Evolutionary conservation across 352 stramenopile genomes (phyloP), one percentile per base, ranked within the genome.

Genomic region (Thraustotheca clavata): DNA sequence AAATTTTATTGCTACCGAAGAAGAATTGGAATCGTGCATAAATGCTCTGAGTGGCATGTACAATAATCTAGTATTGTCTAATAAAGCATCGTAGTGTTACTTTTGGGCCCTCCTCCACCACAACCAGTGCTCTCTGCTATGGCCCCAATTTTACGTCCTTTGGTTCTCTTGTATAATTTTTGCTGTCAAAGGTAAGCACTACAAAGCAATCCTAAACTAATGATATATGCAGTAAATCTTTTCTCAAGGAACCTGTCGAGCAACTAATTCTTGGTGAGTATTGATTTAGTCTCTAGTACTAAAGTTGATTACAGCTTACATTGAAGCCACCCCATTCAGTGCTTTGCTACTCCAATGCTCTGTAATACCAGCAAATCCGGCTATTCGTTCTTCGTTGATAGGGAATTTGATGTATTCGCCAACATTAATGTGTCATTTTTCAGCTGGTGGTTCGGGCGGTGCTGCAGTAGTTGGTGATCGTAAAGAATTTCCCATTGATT

Each of bases 81-180:
- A 18, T 60, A 5, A 7, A 2, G 9, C 11, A 18, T 12, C 33
- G 4, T 62, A 65, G 57, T 89, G 18, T 68, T 94, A 24, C 43
- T 94, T 6, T 87, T 83, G 20, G 84, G 84, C 0, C 84, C 84
- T 1, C 80, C 80, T 24, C 77, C 79, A 14, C 87, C 80, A 34
- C 68, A 76, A 65, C 65, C 61, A 2, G 70, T 89, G 9, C 60
- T 89, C n/a, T 59, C 67, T 27, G 73, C 72, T 4, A 55, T 89
- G 1, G 70, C 71, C 2, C 75, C 76, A 4, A 22, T 89, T 18
- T 50, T 88, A 35, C 77, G 82, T 26, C 80, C 84, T 14, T 63
- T 91, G 8, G 48, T 89, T n/a, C 79, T 89, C 36, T 71, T 91
- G 49, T 86, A 86, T 48, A 76, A 71, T 14, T 94, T 94, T 49